Percentiles rank a stretch among this genome's conserved stretches.
These are phyloP conservation scores for Saccharum spontaneum DNA, from an alignment of 176 grass and related monocot species.

Conservation along the genomic window DNA sequence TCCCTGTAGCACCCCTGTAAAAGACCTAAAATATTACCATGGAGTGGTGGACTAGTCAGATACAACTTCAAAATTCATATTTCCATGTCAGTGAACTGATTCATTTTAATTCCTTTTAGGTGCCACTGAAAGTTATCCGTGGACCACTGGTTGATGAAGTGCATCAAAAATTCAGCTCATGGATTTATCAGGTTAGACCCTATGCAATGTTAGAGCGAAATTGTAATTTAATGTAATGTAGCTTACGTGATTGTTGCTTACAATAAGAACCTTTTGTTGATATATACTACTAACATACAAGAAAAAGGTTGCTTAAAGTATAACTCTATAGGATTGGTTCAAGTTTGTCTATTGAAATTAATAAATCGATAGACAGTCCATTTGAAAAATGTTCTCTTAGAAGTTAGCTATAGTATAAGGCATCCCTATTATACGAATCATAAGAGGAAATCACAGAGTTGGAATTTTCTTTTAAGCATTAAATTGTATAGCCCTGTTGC, in stretches of 20 bases:
- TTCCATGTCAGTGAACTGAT: background rate
- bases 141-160: conserved; percentile 87
- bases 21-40: background rate
- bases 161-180: conserved; percentile 77
- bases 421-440: background rate
- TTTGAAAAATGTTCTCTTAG: background rate
- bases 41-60: background rate
- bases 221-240: background rate
- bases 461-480: background rate
- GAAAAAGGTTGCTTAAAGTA: background rate
- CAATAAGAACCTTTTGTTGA: background rate
- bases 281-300: background rate
- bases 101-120: conserved; percentile 33
- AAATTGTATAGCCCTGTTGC: background rate
- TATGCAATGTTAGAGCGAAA: background rate
- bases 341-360: background rate
- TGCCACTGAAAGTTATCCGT: conserved; percentile 54
- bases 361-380: background rate
- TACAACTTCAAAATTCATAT: background rate
- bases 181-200: conserved; percentile 84
- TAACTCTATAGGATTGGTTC: background rate
- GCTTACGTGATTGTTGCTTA: background rate
- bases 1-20: background rate
- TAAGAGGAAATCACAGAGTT: background rate
- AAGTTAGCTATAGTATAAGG: background rate